Evolutionary conservation across 192 early-diverging fungal species (phyloP).

Genomic region (Anaeromyces robustus): DNA sequence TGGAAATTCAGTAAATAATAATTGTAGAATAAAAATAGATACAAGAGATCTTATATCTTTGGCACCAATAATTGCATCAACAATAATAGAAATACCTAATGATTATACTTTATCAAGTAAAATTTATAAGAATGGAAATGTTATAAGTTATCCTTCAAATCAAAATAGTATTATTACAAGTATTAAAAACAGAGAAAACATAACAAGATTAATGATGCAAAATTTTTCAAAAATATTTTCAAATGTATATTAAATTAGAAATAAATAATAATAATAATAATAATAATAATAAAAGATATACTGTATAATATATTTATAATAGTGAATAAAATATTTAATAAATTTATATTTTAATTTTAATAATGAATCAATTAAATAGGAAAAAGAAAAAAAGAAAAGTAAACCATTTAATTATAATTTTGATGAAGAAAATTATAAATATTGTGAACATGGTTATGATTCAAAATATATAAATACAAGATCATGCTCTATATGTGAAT

Average conservation of each 20-base stretch:
- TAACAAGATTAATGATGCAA: not conserved
- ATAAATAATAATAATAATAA: too few relatives aligned
- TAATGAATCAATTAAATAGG: too few relatives aligned
- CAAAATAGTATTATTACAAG: not conserved
- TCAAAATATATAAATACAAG: too few relatives aligned
- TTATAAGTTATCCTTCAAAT: not conserved
- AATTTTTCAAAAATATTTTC: not conserved
- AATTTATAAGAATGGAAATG: not conserved
- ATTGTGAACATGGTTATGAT: not conserved
- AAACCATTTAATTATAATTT: too few relatives aligned
- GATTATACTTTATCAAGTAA: not conserved
- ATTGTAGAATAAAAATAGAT: not conserved
- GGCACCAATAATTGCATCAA: not conserved
- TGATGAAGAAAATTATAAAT: too few relatives aligned
- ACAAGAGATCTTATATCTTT: not conserved
- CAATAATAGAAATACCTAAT: not conserved
- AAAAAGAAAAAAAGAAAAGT: too few relatives aligned
- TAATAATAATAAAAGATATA: too few relatives aligned
- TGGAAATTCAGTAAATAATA: not conserved
- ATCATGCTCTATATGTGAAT: not conserved
- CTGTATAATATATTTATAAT: too few relatives aligned
- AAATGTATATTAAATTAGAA: not conserved
- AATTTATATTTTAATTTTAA: too few relatives aligned
- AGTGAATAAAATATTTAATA: too few relatives aligned
- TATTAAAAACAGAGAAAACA: not conserved